These are phyloP conservation scores for Sporothrix mexicana DNA, from an alignment of 2,329 filamentous ascomycete species.

Conservation along the genomic window DNA sequence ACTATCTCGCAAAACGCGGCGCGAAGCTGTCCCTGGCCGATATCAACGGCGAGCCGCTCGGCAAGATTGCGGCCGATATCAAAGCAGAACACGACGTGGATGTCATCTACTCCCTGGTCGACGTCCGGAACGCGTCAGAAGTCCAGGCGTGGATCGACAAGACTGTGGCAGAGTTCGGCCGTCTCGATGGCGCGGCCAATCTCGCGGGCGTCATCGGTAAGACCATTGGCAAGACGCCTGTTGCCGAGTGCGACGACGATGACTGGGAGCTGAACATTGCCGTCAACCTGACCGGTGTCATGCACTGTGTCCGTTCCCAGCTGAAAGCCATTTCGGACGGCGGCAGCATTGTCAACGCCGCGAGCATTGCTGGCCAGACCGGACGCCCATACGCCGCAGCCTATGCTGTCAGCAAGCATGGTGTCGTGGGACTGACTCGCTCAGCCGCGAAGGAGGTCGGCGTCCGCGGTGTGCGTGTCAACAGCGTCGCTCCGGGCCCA, in stretches of 20 bases:
- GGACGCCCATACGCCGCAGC: conserved; percentile 43
- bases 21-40: neutral
- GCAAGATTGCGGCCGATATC: neutral
- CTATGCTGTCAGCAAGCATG: conserved; percentile 48
- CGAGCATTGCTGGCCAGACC: conserved; percentile 29
- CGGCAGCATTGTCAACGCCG: conserved; percentile 35
- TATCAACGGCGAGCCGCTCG: neutral
- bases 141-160: conserved; percentile 58
- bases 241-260: conserved; percentile 53
- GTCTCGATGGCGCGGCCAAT: conserved; percentile 61
- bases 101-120: neutral
- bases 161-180: conserved; percentile 55
- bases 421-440: conserved; percentile 47
- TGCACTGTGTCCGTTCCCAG: conserved; percentile 54
- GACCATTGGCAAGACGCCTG: conserved; percentile 49
- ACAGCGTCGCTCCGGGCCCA: conserved; percentile 42
- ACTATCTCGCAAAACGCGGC: neutral
- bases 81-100: neutral
- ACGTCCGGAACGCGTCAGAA: conserved; percentile 39
- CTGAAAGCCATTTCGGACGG: conserved; percentile 43
- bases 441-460: conserved; percentile 50
- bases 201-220: conserved; percentile 58
- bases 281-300: conserved; percentile 56
- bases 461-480: conserved; percentile 52
- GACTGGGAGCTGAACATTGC: conserved; percentile 57